phyloP scores from a whole-genome alignment of 805 yeast species.

The Kodamaea leandrae region DNA sequence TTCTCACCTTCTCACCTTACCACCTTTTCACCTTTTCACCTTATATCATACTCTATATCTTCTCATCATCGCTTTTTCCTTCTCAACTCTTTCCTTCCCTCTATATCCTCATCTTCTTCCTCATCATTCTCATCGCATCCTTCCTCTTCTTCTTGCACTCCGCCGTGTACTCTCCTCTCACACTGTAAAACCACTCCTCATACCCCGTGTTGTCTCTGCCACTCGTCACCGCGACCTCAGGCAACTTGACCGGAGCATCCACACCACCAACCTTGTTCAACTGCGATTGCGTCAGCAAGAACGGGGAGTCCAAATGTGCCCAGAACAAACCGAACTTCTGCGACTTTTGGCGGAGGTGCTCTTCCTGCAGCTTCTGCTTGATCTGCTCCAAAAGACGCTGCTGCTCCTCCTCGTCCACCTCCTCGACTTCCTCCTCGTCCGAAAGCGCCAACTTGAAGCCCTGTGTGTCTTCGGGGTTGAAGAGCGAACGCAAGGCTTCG shows the following conservation, averaged over 20 bases:
- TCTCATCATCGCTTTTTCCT: neutral
- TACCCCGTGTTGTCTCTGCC: slow-evolving; percentile 47
- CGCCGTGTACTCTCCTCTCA: slow-evolving; percentile 76
- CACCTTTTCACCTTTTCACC: too few species aligned
- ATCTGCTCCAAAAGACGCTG: slow-evolving; percentile 30
- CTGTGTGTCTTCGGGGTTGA: slow-evolving; percentile 36
- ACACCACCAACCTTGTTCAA: slow-evolving; percentile 52
- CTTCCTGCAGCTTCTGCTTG: slow-evolving; percentile 30
- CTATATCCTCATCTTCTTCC: slow-evolving; percentile 36
- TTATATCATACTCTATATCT: neutral
- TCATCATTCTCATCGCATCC: slow-evolving; percentile 62
- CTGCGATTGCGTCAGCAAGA: slow-evolving; percentile 81
- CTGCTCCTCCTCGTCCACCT: slow-evolving; percentile 15
- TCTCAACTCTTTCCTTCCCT: neutral
- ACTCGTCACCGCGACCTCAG: slow-evolving; percentile 24
- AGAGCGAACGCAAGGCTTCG: slow-evolving; percentile 59
- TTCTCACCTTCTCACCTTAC: too few species aligned
- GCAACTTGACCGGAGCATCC: slow-evolving; percentile 29
- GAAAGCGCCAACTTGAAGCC: slow-evolving; percentile 41
- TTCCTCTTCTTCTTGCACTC: slow-evolving; percentile 72
- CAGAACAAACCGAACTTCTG: slow-evolving; percentile 62
- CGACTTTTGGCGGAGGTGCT: slow-evolving; percentile 20
- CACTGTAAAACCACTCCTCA: slow-evolving; percentile 77
- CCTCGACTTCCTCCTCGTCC: slow-evolving; percentile 50
- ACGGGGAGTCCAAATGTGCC: slow-evolving; percentile 82